Evolutionary conservation across 345 rosid genomes (phyloP).

Genomic region (Laguncularia racemosa): DNA sequence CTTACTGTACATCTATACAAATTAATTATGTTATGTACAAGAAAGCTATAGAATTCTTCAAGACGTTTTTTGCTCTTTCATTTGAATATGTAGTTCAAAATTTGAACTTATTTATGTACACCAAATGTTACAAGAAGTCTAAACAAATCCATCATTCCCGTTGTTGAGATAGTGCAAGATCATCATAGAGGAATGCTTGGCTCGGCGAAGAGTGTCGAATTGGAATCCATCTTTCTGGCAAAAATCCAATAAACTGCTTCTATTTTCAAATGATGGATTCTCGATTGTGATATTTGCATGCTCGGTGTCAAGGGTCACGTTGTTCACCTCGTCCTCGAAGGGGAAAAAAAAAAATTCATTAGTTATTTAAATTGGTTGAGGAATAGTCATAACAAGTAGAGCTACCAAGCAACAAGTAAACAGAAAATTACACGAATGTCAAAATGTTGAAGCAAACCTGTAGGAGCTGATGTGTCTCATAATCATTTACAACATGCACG

Average conservation of each 20-base stretch:
- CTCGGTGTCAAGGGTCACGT: slow-evolving; percentile 30
- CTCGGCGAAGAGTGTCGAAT: slow-evolving; percentile 59
- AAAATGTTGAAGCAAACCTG: slow-evolving; percentile 27
- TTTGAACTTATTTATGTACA: too few relatives aligned
- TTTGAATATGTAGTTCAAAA: too few relatives aligned
- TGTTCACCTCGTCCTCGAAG: slow-evolving; percentile 36
- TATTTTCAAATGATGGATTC: slow-evolving; percentile 36
- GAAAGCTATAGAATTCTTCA: too few relatives aligned
- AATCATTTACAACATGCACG: slow-evolving; percentile 16
- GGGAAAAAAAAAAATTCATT: not conserved
- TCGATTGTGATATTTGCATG: slow-evolving; percentile 36
- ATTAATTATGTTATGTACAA: too few relatives aligned
- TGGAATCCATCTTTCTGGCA: slow-evolving; percentile 47
- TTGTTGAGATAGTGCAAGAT: slow-evolving; percentile 47
- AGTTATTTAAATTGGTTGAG: not conserved
- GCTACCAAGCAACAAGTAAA: slow-evolving; percentile 1
- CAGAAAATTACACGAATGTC: not conserved
- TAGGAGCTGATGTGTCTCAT: slow-evolving; percentile 44
- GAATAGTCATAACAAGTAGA: not conserved
- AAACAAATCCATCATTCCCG: slow-evolving; percentile 9
- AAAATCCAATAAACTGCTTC: slow-evolving; percentile 45
- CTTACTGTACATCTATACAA: too few relatives aligned
- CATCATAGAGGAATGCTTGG: slow-evolving; percentile 79
- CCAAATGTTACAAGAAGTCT: slow-evolving; percentile 30
- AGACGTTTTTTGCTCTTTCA: slow-evolving; percentile 30